Conservation (phyloP, 805 yeast species). For the Maudiozyma barnettii region DNA sequence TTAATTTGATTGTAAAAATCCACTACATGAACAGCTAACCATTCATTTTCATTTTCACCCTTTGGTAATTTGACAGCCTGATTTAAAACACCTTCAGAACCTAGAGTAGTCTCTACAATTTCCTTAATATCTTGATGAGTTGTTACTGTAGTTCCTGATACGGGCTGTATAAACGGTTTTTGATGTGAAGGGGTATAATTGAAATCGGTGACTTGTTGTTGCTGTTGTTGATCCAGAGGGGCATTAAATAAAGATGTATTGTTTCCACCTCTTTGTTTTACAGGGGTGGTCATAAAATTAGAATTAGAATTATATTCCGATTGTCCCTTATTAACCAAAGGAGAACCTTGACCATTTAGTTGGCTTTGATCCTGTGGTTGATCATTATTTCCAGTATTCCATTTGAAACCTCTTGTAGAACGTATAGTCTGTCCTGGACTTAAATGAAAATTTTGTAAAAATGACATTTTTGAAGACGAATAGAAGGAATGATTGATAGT, state of each 20-base stretch:
- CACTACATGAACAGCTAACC: constrained; percentile 97
- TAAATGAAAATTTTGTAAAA: constrained; percentile 29
- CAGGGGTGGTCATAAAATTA: constrained; percentile 6
- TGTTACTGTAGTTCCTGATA: constrained; percentile 33
- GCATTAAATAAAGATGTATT: neutral
- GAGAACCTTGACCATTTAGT: neutral
- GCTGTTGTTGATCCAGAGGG: constrained; percentile 1
- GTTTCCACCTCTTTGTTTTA: constrained; percentile 3
- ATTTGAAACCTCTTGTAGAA: constrained; percentile 39
- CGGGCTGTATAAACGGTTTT: constrained; percentile 25
- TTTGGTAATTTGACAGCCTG: constrained; percentile 91
- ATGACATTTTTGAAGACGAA: constrained; percentile 14
- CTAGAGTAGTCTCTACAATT: constrained; percentile 91
- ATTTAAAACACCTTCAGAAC: constrained; percentile 80
- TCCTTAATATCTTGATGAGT: constrained; percentile 68
- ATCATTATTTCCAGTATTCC: constrained; percentile 18
- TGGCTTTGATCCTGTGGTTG: constrained; percentile 5
- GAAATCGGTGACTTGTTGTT: constrained; percentile 24
- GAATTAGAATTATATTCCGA: neutral
- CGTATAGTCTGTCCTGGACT: constrained; percentile 40
- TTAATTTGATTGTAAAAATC: constrained; percentile 94
- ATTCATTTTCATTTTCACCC: constrained; percentile 85
- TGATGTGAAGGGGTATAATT: constrained; percentile 32
- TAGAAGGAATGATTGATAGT: neutral
- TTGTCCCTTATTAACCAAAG: neutral